Base-by-base conservation (phyloP, 345 rosid genomes). In the Moringa oleifera region DNA sequence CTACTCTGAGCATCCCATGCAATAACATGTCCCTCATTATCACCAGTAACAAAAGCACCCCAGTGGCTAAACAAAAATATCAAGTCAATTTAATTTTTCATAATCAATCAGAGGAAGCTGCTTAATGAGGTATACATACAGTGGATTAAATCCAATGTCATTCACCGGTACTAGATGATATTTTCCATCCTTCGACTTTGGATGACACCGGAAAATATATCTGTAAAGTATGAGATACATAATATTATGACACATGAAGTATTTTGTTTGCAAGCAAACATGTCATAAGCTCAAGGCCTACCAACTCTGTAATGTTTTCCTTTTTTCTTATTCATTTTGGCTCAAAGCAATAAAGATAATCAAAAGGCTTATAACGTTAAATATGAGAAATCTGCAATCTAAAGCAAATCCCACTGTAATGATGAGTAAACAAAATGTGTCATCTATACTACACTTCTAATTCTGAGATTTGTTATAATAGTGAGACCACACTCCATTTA, bases 131-230 rank as follows among this genome's bases (percentile, higher is more conserved):
- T 65, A 25, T 36, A 80, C 90, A 54, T 82, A 87, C 88, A 65
- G 23, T 21, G 94, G 88, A 71, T 71, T 84, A 79, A 80, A 82
- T 25, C 50, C 81, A 25, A 87, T 73, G 69, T 75, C 90, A 65
- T 84, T 87, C 58, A 87, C 83, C 0, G 88, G 67, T 46, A 71
- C 74, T 49, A 87, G 62, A 66, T 84, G 78, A 63, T 50, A 18
- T 58, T 57, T 82, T 70, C 83, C 83, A 56, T 77, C 75, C 62
- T 74, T 80, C 55, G 79, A 70, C 70, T 69, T 84, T 20, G 90
- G 94, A 74, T 69, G 75, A 67, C 94, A 87, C 5, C 90, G 80
- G 61, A 87, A 87, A 24, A 70, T 58, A 59, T 82, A 87, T 53
- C 94, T 84, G 78, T 37, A 63, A 51, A 51, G 3, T 59, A 69